phyloP scores from a whole-genome alignment of 306 rosid species.

The Quercus dentata region DNA sequence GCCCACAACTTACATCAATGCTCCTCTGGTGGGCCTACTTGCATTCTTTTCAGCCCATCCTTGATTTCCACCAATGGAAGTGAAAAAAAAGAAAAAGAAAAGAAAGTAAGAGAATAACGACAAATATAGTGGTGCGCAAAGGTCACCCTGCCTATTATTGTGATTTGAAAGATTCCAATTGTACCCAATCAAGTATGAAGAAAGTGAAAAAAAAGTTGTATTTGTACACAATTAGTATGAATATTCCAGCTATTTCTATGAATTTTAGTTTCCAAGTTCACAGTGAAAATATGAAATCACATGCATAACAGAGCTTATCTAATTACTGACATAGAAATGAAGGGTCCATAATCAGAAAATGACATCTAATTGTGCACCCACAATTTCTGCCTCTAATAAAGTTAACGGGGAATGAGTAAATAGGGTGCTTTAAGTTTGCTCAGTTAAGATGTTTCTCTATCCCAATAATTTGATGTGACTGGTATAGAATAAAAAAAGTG shows the following conservation, averaged over 20 bases:
- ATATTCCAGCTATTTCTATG: neutral
- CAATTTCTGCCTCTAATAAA: no score
- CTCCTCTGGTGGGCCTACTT: conserved; percentile 87
- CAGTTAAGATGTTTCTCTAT: no score
- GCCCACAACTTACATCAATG: conserved; percentile 92
- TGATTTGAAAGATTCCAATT: conserved; percentile 20
- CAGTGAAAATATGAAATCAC: no score
- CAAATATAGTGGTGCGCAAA: conserved; percentile 34
- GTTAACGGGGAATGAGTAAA: no score
- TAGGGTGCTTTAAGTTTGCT: no score
- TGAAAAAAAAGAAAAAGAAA: neutral
- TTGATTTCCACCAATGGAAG: conserved; percentile 22
- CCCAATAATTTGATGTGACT: no score
- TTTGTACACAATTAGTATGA: neutral
- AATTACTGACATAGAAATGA: no score
- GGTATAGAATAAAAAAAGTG: no score
- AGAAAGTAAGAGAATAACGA: neutral
- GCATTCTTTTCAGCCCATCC: conserved; percentile 77
- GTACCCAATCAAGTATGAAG: conserved; percentile 1
- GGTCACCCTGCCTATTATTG: conserved; percentile 34
- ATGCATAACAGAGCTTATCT: no score
- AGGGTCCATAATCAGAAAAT: no score
- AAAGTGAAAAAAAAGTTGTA: neutral
- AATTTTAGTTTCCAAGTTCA: neutral
- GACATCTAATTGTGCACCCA: no score